Evolutionary conservation across 2,329 filamentous ascomycete species (phyloP).

Genomic region (Neonectria sp.): DNA sequence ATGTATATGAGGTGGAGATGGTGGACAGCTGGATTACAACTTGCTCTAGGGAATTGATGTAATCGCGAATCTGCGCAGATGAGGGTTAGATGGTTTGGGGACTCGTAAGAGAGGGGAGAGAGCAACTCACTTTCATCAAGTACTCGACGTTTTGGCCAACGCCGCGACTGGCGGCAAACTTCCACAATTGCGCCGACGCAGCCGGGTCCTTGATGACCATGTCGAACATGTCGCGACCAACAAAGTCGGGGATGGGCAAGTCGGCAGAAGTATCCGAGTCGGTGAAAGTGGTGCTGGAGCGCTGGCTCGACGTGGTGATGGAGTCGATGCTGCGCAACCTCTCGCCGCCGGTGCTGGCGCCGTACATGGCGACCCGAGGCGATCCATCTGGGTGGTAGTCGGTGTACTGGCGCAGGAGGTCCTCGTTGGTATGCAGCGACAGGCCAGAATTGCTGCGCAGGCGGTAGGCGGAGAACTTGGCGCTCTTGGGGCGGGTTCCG

Average conservation of each 20-base stretch:
- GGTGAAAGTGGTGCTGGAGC: slow-evolving; percentile 46
- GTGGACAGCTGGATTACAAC: slow-evolving; percentile 55
- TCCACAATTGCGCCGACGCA: slow-evolving; percentile 62
- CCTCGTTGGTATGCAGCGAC: slow-evolving; percentile 61
- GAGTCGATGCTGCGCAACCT: slow-evolving; percentile 48
- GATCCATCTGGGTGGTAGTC: slow-evolving; percentile 61
- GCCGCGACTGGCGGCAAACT: slow-evolving; percentile 64
- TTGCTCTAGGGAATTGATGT: slow-evolving; percentile 60
- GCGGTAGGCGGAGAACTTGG: slow-evolving; percentile 48
- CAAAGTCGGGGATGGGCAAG: slow-evolving; percentile 60
- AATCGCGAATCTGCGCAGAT: slow-evolving; percentile 57
- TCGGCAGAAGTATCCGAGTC: slow-evolving; percentile 46
- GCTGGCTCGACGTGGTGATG: slow-evolving; percentile 45
- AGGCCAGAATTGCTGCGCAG: slow-evolving; percentile 64
- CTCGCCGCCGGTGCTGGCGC: slow-evolving; percentile 35
- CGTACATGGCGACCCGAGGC: slow-evolving; percentile 43
- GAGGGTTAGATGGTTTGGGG: slow-evolving; percentile 15
- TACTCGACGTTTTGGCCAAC: slow-evolving; percentile 67
- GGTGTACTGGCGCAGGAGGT: slow-evolving; percentile 61
- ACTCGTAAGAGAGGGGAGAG: background rate
- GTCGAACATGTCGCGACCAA: slow-evolving; percentile 65
- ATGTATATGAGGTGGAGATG: slow-evolving; percentile 61
- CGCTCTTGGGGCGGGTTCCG: slow-evolving; percentile 45
- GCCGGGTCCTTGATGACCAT: slow-evolving; percentile 65
- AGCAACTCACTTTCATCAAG: slow-evolving; percentile 60